Evolutionary conservation across 2,329 filamentous ascomycete species (phyloP).

Genomic region (Fusarium irregulare): DNA sequence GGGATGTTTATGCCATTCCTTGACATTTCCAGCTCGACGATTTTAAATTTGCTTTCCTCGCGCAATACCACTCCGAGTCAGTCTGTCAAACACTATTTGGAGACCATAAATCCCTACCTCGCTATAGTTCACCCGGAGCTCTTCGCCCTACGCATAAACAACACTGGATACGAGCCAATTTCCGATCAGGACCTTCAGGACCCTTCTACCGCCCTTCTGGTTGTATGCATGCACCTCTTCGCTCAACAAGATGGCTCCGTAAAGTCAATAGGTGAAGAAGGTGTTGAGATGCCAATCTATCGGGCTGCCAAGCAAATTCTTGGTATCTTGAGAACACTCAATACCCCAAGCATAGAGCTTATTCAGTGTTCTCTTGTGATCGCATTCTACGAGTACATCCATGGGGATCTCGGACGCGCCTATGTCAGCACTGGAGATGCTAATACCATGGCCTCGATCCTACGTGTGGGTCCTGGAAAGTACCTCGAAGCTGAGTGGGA

Average conservation of each 20-base stretch:
- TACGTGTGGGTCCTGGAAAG: slow-evolving; percentile 53
- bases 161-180: background rate
- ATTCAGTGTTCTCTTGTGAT: slow-evolving; percentile 56
- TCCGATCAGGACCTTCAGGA: slow-evolving; percentile 29
- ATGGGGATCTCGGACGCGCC: slow-evolving; percentile 55
- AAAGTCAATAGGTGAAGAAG: slow-evolving; percentile 48
- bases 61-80: slow-evolving; percentile 49
- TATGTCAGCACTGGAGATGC: slow-evolving; percentile 57
- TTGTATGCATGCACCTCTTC: slow-evolving; percentile 57
- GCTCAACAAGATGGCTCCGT: slow-evolving; percentile 51
- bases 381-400: slow-evolving; percentile 57
- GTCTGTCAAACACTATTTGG: slow-evolving; percentile 52
- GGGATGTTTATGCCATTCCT: slow-evolving; percentile 46
- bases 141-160: slow-evolving; percentile 48
- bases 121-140: slow-evolving; percentile 54
- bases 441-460: slow-evolving; percentile 49
- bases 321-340: slow-evolving; percentile 50
- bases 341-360: slow-evolving; percentile 53
- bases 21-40: slow-evolving; percentile 52
- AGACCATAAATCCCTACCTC: slow-evolving; percentile 56
- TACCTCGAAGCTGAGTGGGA: slow-evolving; percentile 46
- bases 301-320: slow-evolving; percentile 53
- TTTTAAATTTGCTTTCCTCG: slow-evolving; percentile 52
- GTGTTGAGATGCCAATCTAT: slow-evolving; percentile 51
- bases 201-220: slow-evolving; percentile 52